phyloP scores from a whole-genome alignment of 805 yeast genomes.

The Wickerhamiella alocasiicola region DNA sequence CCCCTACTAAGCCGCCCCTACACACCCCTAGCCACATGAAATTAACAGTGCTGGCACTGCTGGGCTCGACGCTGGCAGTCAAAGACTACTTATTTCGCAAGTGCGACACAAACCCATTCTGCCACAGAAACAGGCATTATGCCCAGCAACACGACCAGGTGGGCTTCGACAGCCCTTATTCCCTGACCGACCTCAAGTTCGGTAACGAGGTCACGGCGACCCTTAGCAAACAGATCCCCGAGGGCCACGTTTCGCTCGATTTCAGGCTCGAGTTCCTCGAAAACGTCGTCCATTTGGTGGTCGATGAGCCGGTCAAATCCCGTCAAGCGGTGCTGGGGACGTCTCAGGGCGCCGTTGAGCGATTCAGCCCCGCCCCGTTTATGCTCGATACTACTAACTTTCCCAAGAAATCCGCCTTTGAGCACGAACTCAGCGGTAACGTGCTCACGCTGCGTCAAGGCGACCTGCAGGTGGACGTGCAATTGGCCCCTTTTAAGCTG shows the following conservation, averaged over 20 bases:
- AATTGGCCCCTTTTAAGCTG: conserved; percentile 39
- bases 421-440: not conserved
- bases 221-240: conserved; percentile 23
- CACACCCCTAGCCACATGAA: conserved; percentile 1
- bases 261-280: conserved; percentile 46
- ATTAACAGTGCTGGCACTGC: conserved; percentile 9
- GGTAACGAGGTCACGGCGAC: conserved; percentile 23
- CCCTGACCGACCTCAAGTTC: conserved; percentile 20
- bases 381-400: conserved; percentile 13
- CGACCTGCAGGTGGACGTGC: conserved; percentile 32
- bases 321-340: conserved; percentile 6
- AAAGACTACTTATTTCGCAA: conserved; percentile 43
- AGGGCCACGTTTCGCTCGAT: conserved; percentile 34
- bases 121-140: conserved; percentile 63
- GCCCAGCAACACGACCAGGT: conserved; percentile 34
- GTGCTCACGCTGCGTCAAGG: not conserved
- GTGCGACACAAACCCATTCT: conserved; percentile 74
- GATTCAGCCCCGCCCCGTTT: conserved; percentile 16
- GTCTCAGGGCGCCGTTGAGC: conserved; percentile 2
- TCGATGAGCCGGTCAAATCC: conserved; percentile 48
- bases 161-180: conserved; percentile 32
- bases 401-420: not conserved
- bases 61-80: conserved; percentile 17
- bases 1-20: too few species aligned
- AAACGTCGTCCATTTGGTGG: conserved; percentile 47